These are phyloP conservation scores for Funneliformis caledonium DNA, from an alignment of 371 early-diverging fungal species.

Conservation along the genomic window DNA sequence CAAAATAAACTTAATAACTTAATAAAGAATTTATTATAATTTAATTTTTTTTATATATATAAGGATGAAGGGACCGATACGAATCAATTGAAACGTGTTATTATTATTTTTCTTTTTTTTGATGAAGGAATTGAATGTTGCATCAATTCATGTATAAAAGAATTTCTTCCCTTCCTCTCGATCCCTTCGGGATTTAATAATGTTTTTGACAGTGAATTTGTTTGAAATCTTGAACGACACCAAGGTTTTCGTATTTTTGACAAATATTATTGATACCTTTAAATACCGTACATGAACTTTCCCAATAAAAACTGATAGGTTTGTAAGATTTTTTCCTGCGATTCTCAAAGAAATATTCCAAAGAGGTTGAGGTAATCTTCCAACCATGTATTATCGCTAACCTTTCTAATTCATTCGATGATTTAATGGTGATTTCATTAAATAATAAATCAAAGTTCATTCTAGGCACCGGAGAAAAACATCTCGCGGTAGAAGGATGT, in stretches of 20 bases:
- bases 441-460: constrained; percentile 17
- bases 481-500: constrained; percentile 8
- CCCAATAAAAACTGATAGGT: constrained; percentile 1
- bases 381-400: constrained; percentile 17
- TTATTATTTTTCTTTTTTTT: too few species aligned
- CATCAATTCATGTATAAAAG: neutral
- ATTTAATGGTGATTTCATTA: constrained; percentile 13
- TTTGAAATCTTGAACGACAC: neutral
- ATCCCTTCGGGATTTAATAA: too few species aligned
- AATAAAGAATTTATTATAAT: neutral
- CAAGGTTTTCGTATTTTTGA: neutral
- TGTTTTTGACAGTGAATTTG: neutral
- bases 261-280: constrained; percentile 2
- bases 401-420: neutral
- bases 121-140: too few species aligned
- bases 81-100: too few species aligned
- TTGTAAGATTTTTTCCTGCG: neutral
- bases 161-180: too few species aligned
- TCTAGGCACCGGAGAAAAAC: neutral
- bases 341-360: constrained; percentile 12
- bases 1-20: neutral
- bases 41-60: too few species aligned
- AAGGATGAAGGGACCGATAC: too few species aligned
- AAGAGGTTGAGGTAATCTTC: neutral
- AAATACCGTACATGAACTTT: constrained; percentile 5